Base-by-base conservation (phyloP, 192 early-diverging fungal genomes). In the Coemansia sp. region DNA sequence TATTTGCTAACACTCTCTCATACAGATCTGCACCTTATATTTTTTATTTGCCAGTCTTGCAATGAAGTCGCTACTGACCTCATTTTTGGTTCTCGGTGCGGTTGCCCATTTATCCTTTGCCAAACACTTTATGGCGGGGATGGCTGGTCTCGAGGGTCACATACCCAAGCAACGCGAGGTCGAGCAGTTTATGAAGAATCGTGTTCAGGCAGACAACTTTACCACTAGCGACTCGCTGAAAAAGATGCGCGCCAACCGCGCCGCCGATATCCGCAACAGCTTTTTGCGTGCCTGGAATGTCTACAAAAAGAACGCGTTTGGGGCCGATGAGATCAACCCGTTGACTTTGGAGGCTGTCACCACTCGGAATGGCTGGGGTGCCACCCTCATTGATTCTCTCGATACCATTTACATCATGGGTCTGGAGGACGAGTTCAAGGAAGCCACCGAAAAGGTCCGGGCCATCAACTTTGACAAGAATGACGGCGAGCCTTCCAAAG, bases 301-400 rank as follows among this genome's bases (percentile, higher is more conserved):
- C 0, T 97, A 97, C 77, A 80, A 56, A 23, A 71, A 82, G 7
- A 80, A 84, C 50, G 88, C 90, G 0, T 90, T 88, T 71, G 89
- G 90, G 30, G 63, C 81, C 22, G 94, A 96, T 59, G 88, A 90
- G 54, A 78, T 78, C 51, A 72, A 78, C 39, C 76, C 76, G n/a
- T 43, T 78, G 43, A 78, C 76, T 1, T 53, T 72, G 30, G 76
- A 78, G 57, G 40, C 76, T 8, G 35, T 68, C 18, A 78, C 76
- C 4, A 72, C 69, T 36, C 63, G 76, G 43, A 78, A 78, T 27
- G 82, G 88, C 22, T 80, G 90, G 63, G 95, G 95, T 5, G 81
- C 91, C 30, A 93, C 91, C 15, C 86, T 94, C 86, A 94, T 94
- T 30, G 95, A 98, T 67, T 80, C 90, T 1, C 68, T 95, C 7